Evolutionary conservation across 306 rosid species (phyloP), one percentile per base, ranked within the genome.

Genomic region (Cicer arietinum): DNA sequence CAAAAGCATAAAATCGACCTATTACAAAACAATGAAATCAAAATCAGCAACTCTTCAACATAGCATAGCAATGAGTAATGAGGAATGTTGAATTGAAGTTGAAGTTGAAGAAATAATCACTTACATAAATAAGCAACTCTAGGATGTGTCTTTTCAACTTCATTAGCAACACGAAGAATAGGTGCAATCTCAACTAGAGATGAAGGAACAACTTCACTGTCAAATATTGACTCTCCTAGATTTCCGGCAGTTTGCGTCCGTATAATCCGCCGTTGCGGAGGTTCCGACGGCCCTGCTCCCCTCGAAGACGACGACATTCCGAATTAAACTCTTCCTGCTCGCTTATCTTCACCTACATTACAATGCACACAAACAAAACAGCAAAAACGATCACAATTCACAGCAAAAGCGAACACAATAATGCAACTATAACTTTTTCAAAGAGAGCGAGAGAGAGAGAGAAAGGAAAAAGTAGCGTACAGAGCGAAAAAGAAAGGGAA

Each of bases 1-100:
- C 99, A 42, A 94, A 94, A 11, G 99, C 99, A 80, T 94, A 94
- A 88, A 94, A 94, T 10, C 97, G 99, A 70, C 99, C 99, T 94
- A 73, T 69, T 85, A 65, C 6, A 30, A 30, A 30, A 12, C 71
- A 18, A 44, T 1, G 18, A 44, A 44, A 66, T 66, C 7, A 25
- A 66, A 10, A 66, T 44, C 53, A 65, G 8, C 39, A 65, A 30
- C 37, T 30, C 37, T 30, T 30, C 37, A 65, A 65, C 39, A 65
- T 16, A 65, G 14, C 53, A 43, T 7, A 18, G 0, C 3, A 7
- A 20, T 42, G 51, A 42, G 9, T 9, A 42, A 8, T 17, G 30
- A 53, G 20, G 6, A 8, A 54, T 16, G 30, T 7, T 17, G 12
- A 22, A 25, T 30, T 51, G 56, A n/a, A n/a, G 56, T 30, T 51